Evolutionary conservation across 345 rosid genomes (phyloP).

Genomic region (Aquilaria malaccensis): DNA sequence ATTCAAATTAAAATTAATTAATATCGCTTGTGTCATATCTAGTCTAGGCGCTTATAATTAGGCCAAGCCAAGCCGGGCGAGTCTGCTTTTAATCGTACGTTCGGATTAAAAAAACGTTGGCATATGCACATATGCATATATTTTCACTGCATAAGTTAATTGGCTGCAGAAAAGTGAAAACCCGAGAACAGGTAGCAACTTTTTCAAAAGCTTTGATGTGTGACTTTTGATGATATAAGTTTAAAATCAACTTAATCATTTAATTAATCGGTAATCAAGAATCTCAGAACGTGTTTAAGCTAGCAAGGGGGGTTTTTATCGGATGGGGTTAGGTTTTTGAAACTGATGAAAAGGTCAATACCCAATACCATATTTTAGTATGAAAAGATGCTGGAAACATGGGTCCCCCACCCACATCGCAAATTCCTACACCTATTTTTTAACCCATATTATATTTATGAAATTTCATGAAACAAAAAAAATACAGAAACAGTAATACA

Average conservation of each 20-base stretch:
- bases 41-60: too few species aligned
- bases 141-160: neutral
- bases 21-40: too few species aligned
- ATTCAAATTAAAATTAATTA: too few species aligned
- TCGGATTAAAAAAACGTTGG: too few species aligned
- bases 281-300: neutral
- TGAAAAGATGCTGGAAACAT: constrained; percentile 10
- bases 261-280: neutral
- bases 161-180: constrained; percentile 2
- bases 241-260: neutral
- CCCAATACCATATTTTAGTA: constrained; percentile 4
- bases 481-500: too few species aligned
- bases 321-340: constrained; percentile 18
- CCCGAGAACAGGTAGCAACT: neutral
- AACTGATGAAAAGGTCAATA: constrained; percentile 14
- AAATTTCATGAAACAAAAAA: neutral
- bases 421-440: constrained; percentile 13
- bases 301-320: neutral
- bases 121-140: too few species aligned
- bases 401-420: constrained; percentile 16
- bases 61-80: too few species aligned
- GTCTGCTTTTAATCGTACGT: too few species aligned
- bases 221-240: neutral
- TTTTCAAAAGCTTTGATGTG: constrained; percentile 1
- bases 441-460: neutral